A percentile compares a stretch with the other conserved stretches of the same genome.
Evolutionary conservation across 2,329 filamentous ascomycete genomes (phyloP).

Genomic region (Rhinocladiella mackenziei): DNA sequence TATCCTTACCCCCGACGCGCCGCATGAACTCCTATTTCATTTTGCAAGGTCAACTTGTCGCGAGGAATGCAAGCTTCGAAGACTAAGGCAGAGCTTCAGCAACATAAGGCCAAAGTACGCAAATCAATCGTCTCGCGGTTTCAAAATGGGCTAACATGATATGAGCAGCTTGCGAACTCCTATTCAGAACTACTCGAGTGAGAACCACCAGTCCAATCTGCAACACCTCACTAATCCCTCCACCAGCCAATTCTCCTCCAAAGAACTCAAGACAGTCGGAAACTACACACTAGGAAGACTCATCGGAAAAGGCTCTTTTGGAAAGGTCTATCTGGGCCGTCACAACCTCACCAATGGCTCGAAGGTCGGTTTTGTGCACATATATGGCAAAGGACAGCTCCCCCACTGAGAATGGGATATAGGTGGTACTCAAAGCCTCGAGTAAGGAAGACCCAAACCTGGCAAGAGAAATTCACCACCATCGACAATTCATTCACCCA

Average conservation of each 20-base stretch:
- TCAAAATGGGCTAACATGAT: constrained; percentile 23
- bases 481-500: constrained; percentile 94
- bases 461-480: constrained; percentile 95
- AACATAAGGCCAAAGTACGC: constrained; percentile 55
- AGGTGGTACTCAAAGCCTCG: constrained; percentile 98
- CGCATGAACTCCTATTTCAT: constrained; percentile 15
- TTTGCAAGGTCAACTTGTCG: constrained; percentile 5
- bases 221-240: constrained; percentile 19
- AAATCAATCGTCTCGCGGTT: neutral
- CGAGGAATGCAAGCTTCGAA: constrained; percentile 42
- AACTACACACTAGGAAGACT: constrained; percentile 89
- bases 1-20: constrained; percentile 14
- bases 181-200: constrained; percentile 96
- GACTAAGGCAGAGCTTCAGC: constrained; percentile 55
- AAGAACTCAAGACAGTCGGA: constrained; percentile 85
- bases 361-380: constrained; percentile 59
- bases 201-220: constrained; percentile 37
- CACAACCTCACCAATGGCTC: constrained; percentile 99
- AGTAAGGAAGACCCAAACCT: constrained; percentile 95
- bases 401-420: constrained; percentile 20
- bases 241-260: constrained; percentile 82
- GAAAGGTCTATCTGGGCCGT: constrained; percentile 91
- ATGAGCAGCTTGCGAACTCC: constrained; percentile 78
- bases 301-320: constrained; percentile 96
- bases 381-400: constrained; percentile 7